These are phyloP conservation scores for Astragalus glycyphyllos DNA, from an alignment of 306 rosid species.

Conservation along the genomic window DNA sequence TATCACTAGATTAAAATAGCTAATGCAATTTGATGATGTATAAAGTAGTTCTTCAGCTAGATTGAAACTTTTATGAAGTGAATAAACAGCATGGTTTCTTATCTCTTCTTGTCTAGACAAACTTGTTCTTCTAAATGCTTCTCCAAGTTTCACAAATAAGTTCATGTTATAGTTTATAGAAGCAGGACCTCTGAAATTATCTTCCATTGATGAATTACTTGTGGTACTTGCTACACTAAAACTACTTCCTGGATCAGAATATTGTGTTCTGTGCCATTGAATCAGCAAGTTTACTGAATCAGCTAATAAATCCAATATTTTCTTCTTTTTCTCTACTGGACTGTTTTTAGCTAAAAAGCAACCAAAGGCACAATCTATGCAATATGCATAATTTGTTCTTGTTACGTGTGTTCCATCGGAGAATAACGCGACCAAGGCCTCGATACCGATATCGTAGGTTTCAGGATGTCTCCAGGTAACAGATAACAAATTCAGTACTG, in stretches of 20 bases:
- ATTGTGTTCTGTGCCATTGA: slow-evolving; percentile 68
- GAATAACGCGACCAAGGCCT: slow-evolving; percentile 66
- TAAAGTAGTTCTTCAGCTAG: slow-evolving; percentile 74
- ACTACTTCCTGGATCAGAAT: slow-evolving; percentile 62
- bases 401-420: slow-evolving; percentile 62
- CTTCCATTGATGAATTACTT: slow-evolving; percentile 70
- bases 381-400: slow-evolving; percentile 60
- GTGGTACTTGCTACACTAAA: slow-evolving; percentile 54
- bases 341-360: slow-evolving; percentile 80
- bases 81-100: slow-evolving; percentile 76
- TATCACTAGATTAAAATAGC: slow-evolving; percentile 72
- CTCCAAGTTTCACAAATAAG: slow-evolving; percentile 81
- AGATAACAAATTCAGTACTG: slow-evolving; percentile 72
- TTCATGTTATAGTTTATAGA: slow-evolving; percentile 60
- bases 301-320: slow-evolving; percentile 67
- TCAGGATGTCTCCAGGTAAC: slow-evolving; percentile 73
- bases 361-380: slow-evolving; percentile 79
- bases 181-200: slow-evolving; percentile 49
- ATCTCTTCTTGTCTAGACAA: slow-evolving; percentile 85
- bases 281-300: slow-evolving; percentile 65
- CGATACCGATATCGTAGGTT: slow-evolving; percentile 72
- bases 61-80: slow-evolving; percentile 68
- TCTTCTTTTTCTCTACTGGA: slow-evolving; percentile 77
- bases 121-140: slow-evolving; percentile 74
- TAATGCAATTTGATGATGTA: slow-evolving; percentile 61